These are phyloP conservation scores for Thelonectria rubi DNA, from an alignment of 2,329 filamentous ascomycete species.

Conservation along the genomic window DNA sequence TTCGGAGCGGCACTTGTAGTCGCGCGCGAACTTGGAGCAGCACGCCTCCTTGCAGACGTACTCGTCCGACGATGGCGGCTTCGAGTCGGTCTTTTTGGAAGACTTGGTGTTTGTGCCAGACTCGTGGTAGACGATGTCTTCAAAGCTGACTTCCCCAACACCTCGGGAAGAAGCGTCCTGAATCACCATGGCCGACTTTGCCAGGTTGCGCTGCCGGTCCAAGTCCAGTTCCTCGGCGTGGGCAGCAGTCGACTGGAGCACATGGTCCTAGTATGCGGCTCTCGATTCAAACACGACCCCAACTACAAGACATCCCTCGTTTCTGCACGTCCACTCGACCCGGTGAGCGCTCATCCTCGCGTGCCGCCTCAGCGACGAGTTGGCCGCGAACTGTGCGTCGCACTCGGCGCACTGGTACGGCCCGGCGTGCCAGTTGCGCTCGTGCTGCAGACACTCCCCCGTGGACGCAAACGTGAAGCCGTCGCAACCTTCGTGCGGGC, in stretches of 20 bases:
- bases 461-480: constrained; percentile 33
- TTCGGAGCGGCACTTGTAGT: constrained; percentile 34
- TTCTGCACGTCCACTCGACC: constrained; percentile 21
- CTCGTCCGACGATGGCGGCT: background rate
- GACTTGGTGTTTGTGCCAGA: background rate
- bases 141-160: background rate
- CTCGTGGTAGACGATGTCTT: constrained; percentile 5
- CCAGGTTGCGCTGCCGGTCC: background rate
- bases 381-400: constrained; percentile 33
- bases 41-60: constrained; percentile 32
- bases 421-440: constrained; percentile 37
- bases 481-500: constrained; percentile 41
- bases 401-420: constrained; percentile 39
- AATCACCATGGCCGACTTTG: background rate
- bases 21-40: constrained; percentile 24
- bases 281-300: constrained; percentile 17
- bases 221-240: constrained; percentile 2
- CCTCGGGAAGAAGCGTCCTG: background rate
- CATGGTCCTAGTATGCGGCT: constrained; percentile 20
- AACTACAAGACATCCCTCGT: constrained; percentile 5
- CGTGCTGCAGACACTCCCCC: constrained; percentile 39
- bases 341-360: constrained; percentile 21
- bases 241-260: background rate
- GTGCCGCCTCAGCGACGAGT: constrained; percentile 35
- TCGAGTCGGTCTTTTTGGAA: background rate